Evolutionary conservation across 2,329 filamentous ascomycete genomes (phyloP).

Genomic region (Colletotrichum sp.): DNA sequence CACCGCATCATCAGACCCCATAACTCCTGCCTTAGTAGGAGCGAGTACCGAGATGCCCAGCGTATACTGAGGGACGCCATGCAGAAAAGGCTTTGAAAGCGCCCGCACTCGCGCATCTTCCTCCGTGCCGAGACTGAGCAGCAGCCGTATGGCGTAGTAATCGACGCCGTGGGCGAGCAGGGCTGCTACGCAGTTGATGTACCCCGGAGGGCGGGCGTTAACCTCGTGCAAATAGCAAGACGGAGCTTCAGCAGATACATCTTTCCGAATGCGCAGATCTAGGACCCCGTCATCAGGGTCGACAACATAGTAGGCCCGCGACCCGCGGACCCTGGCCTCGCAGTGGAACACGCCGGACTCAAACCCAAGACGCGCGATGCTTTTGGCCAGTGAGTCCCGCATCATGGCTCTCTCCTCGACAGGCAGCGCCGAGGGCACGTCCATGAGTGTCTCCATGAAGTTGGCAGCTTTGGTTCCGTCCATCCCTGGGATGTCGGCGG

Average conservation of each 20-base stretch:
- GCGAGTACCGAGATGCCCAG: slow-evolving; percentile 23
- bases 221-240: slow-evolving; percentile 32
- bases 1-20: slow-evolving; percentile 16
- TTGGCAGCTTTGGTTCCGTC: not conserved
- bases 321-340: not conserved
- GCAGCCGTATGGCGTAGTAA: slow-evolving; percentile 31
- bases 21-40: slow-evolving; percentile 3
- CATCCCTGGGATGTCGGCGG: not conserved
- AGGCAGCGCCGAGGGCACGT: not conserved
- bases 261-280: slow-evolving; percentile 9
- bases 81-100: slow-evolving; percentile 25
- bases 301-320: not conserved
- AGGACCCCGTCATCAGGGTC: slow-evolving; percentile 16
- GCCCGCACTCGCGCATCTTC: slow-evolving; percentile 20
- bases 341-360: not conserved
- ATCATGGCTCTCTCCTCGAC: not conserved
- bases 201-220: slow-evolving; percentile 33
- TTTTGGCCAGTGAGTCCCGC: not conserved
- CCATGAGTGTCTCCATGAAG: slow-evolving; percentile 2
- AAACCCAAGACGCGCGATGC: not conserved
- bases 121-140: slow-evolving; percentile 21
- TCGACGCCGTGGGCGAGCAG: slow-evolving; percentile 32
- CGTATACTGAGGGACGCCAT: slow-evolving; percentile 17
- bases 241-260: not conserved
- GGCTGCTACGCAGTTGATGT: slow-evolving; percentile 24